Evolutionary conservation across 257 asterid species (phyloP), one percentile per base, ranked within the genome.

Genomic region (Gentiana macrophylla): DNA sequence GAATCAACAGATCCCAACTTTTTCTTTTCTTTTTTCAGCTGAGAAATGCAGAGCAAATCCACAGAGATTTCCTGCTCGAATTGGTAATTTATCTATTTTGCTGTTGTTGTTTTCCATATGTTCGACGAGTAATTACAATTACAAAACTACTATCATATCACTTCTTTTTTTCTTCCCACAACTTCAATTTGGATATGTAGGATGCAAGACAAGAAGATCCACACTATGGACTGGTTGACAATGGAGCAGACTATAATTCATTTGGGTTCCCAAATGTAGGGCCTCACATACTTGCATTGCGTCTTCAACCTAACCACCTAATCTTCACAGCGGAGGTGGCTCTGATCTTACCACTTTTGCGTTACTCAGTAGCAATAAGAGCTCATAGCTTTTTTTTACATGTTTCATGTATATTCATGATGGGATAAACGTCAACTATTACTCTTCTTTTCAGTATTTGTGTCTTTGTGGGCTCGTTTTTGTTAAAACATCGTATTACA

Each of bases 171-270:
- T 10, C 1, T 52, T 8, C 15, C 34, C 1, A n/a, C 35, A 53
- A 32, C 13, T 4, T 33, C 12, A 47, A 8, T 58, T 37, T 38
- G 8, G 35, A 32, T 49, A 2, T 7, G 46, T 36, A 92, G 97
- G 95, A 88, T 62, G 86, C 86, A 24, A 76, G 84, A 58, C 84
- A 75, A 3, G 95, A 84, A 68, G 97, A 92, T 67, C 94, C 98
- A 47, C 94, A 84, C 59, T 88, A 76, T 37, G 99, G 95, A 2
- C 62, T 88, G 67, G 94, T 92, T 2, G 99, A 92, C 11, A 81
- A 88, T 13, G 98, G 77, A 52, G 89, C 79, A 12, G 99, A 78
- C 61, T 92, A 82, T 62, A 73, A 72, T 54, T 60, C 89, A 0
- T 32, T 82, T 55, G 94, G 90, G 34, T 89, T 67, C 37, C 68